Evolutionary conservation across 176 grass and related monocot species (phyloP), one percentile per base, ranked within the genome.

Genomic region (Elaeis guineensis): DNA sequence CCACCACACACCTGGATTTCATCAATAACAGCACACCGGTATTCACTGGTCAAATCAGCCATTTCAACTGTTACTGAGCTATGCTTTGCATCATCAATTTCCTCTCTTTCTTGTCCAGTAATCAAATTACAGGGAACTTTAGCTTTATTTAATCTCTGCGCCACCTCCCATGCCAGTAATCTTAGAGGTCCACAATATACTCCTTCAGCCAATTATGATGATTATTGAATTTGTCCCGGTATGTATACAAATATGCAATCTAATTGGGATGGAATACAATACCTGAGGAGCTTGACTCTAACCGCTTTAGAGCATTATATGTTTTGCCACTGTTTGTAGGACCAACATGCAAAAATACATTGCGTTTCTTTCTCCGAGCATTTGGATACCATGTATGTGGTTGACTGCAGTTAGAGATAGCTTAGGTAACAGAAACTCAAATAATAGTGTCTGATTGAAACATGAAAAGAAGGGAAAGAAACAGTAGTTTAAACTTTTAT

Each of bases 311-410:
- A 57, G 92, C 92, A 97, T 77, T 86, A 79, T 88, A 71, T 70
- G 92, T 97, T 80, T 91, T 97, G 3, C 87, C 92, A 82, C 92
- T 97, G 24, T 97, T 97, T 67, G 92, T 97, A 54, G 92, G 92
- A 63, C 92, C 81, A 23, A 97, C 80, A 65, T 97, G 92, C 74
- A 97, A 88, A 91, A 88, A 85, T 30, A 91, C 81, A 78, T 91
- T 88, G n/a, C 87, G 80, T 52, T 91, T 97, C 81, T 88, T 97
- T 82, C 70, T 80, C 78, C 87, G 81, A 66, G 92, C 87, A 75
- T 88, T 85, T 15, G 78, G 84, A 61, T 97, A 97, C 87, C 87
- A 91, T 66, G 79, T 80, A 76, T 97, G 87, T 73, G 92, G 92
- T 59, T 73, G 76, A 23, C 92, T 97, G 30, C 65, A 63, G 65